Conservation (phyloP, 2,329 filamentous ascomycete genomes). For the Penicillium sp. region DNA sequence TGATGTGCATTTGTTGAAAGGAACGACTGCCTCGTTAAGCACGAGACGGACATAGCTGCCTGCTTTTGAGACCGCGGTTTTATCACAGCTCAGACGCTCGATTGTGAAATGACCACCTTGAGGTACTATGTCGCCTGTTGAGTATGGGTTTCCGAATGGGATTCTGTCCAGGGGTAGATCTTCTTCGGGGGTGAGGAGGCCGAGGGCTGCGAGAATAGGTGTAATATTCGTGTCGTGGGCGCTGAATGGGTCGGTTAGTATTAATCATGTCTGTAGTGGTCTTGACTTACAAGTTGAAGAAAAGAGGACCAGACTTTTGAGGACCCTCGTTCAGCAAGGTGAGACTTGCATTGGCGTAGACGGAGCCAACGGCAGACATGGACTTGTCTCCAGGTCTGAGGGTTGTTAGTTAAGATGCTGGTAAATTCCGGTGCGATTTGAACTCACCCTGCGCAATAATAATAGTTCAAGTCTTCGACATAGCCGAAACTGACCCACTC, state of each 20-base stretch:
- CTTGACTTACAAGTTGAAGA: constrained; percentile 9
- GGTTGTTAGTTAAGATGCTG: neutral
- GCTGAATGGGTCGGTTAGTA: neutral
- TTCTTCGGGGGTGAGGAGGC: constrained; percentile 17
- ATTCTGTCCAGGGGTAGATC: constrained; percentile 20
- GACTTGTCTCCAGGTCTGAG: constrained; percentile 19
- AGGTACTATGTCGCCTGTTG: constrained; percentile 22
- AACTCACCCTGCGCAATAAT: constrained; percentile 24
- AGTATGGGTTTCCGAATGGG: constrained; percentile 18
- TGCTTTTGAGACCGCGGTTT: constrained; percentile 10
- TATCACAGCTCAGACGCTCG: constrained; percentile 23
- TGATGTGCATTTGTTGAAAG: constrained; percentile 14
- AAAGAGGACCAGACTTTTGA: constrained; percentile 10
- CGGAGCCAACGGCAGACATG: constrained; percentile 22
- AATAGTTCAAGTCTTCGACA: constrained; percentile 19
- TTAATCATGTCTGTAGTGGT: constrained; percentile 3
- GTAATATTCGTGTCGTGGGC: constrained; percentile 21
- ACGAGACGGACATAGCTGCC: constrained; percentile 23
- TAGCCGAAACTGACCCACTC: constrained; percentile 26
- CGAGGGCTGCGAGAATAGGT: constrained; percentile 22
- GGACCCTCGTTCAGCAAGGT: constrained; percentile 22
- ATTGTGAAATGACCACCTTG: constrained; percentile 24
- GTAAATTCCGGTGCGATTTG: neutral
- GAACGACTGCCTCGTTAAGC: constrained; percentile 26
- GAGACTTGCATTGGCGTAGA: constrained; percentile 23